phyloP scores from a whole-genome alignment of 2,329 filamentous ascomycete genomes.

The Juglanconis sp. region DNA sequence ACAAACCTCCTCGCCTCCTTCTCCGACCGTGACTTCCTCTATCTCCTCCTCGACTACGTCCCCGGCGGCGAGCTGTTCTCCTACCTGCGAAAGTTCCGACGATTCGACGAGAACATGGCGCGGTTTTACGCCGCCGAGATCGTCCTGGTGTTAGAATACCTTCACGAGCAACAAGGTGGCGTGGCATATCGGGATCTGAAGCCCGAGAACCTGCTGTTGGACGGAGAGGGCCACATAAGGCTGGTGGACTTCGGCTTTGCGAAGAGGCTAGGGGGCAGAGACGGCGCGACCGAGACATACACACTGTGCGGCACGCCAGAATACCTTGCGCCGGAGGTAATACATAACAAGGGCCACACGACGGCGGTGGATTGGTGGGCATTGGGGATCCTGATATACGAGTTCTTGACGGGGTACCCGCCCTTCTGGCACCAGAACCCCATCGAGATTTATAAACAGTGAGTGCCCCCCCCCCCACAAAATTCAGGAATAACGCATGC shows the following conservation, averaged over 20 bases:
- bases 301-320: constrained; percentile 82
- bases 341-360: constrained; percentile 74
- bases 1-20: constrained; percentile 76
- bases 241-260: constrained; percentile 84
- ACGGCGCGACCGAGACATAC: constrained; percentile 62
- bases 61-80: constrained; percentile 83
- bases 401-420: constrained; percentile 80
- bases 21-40: constrained; percentile 73
- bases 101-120: constrained; percentile 74
- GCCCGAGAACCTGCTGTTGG: constrained; percentile 77
- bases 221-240: constrained; percentile 75
- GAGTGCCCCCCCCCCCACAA: constrained; percentile 23
- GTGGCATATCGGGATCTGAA: constrained; percentile 81
- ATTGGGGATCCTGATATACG: constrained; percentile 77
- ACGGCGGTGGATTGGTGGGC: constrained; percentile 87
- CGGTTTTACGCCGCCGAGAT: constrained; percentile 85
- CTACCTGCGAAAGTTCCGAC: constrained; percentile 72
- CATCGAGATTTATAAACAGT: constrained; percentile 83
- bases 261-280: constrained; percentile 65
- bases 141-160: constrained; percentile 74
- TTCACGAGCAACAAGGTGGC: constrained; percentile 74
- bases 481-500: not conserved
- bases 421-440: constrained; percentile 86
- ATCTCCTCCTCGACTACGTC: constrained; percentile 81
- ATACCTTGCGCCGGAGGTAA: constrained; percentile 81